phyloP scores from a whole-genome alignment of 257 asterid genomes.

The Primulina eburnea region DNA sequence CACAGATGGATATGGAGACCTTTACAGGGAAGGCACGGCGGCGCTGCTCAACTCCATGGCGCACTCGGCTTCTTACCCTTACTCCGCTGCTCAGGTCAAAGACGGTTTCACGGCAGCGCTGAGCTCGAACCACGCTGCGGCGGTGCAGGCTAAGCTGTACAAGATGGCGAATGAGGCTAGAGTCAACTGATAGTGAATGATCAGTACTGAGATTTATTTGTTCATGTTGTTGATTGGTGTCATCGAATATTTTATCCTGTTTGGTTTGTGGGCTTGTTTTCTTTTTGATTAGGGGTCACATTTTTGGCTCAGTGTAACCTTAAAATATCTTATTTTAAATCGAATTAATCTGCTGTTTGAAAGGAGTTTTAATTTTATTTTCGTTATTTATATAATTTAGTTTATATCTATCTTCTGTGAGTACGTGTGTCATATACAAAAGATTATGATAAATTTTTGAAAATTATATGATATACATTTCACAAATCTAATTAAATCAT shows the following conservation, averaged over 20 bases:
- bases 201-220: not conserved
- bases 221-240: not conserved
- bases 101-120: slow-evolving; percentile 26
- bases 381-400: too few relatives aligned
- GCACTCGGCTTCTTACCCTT: slow-evolving; percentile 17
- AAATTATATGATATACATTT: too few relatives aligned
- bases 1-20: slow-evolving; percentile 25
- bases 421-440: too few relatives aligned
- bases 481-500: too few relatives aligned
- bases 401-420: too few relatives aligned
- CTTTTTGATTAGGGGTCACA: not conserved
- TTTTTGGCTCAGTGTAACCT: not conserved
- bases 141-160: slow-evolving; percentile 27
- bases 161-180: slow-evolving; percentile 32
- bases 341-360: not conserved
- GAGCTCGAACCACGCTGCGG: slow-evolving; percentile 23
- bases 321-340: too few relatives aligned
- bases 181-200: slow-evolving; percentile 12
- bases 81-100: slow-evolving; percentile 26
- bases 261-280: not conserved
- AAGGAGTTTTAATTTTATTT: too few relatives aligned
- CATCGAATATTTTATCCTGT: not conserved
- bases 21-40: slow-evolving; percentile 33
- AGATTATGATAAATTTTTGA: too few relatives aligned
- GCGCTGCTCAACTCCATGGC: slow-evolving; percentile 31